These are phyloP conservation scores for Lojkania enalia DNA, from an alignment of 2,329 filamentous ascomycete genomes.

Conservation along the genomic window DNA sequence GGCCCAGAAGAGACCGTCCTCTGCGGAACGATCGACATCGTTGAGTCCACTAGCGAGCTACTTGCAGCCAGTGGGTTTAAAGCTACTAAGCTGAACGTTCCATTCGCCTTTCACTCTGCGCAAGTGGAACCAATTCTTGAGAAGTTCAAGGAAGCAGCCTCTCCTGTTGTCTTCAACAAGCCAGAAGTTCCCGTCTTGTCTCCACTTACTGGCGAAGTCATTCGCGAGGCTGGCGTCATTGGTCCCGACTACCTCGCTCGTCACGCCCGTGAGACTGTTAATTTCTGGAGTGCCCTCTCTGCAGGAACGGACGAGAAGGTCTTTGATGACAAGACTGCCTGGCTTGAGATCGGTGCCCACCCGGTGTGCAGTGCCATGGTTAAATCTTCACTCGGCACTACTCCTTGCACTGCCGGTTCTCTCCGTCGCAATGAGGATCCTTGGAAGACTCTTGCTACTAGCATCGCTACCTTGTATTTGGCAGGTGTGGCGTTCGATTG, in stretches of 20 bases:
- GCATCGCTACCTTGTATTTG: slow-evolving; percentile 62
- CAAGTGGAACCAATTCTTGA: slow-evolving; percentile 67
- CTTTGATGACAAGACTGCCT: slow-evolving; percentile 68
- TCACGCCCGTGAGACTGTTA: slow-evolving; percentile 69
- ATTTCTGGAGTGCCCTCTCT: slow-evolving; percentile 67
- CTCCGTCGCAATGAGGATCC: slow-evolving; percentile 64
- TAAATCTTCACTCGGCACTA: slow-evolving; percentile 62
- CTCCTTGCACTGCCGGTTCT: slow-evolving; percentile 61
- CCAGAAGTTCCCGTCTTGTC: slow-evolving; percentile 68
- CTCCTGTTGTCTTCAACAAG: slow-evolving; percentile 59
- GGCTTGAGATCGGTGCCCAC: slow-evolving; percentile 75
- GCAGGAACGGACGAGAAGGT: slow-evolving; percentile 61
- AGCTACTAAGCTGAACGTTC: slow-evolving; percentile 64
- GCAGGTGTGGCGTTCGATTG: slow-evolving; percentile 68
- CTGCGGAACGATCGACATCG: slow-evolving; percentile 63
- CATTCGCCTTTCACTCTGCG: slow-evolving; percentile 68
- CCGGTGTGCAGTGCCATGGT: slow-evolving; percentile 71
- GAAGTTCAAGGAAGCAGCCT: slow-evolving; percentile 60
- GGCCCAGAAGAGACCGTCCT: slow-evolving; percentile 75
- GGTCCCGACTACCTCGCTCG: slow-evolving; percentile 65
- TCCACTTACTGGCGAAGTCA: slow-evolving; percentile 64
- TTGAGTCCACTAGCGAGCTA: slow-evolving; percentile 56
- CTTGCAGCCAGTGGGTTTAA: slow-evolving; percentile 61
- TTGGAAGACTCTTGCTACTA: slow-evolving; percentile 65
- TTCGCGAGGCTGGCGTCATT: slow-evolving; percentile 61